Base-by-base conservation (phyloP, 495 filamentous ascomycete genomes). In the Hypoxylon intermedium region DNA sequence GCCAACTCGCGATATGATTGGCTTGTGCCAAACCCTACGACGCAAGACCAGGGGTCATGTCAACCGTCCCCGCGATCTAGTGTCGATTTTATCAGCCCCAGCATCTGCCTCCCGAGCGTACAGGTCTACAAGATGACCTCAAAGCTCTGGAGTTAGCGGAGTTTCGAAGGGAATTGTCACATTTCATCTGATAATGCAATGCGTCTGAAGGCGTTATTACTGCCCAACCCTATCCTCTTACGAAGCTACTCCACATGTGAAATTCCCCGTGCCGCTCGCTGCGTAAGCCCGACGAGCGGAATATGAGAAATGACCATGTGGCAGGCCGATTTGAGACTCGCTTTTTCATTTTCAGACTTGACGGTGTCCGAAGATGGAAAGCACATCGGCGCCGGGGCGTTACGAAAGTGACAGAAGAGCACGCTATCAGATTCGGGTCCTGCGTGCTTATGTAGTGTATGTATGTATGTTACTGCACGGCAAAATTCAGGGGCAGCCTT, bases 11-110 rank as follows among this genome's bases (percentile, higher is more conserved):
- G 38, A 20, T 23, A 44, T 36, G 13, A 65, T 65, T 65, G 56
- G 56, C 37, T 24, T 65, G 62, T 65, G 62, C 33, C 51, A 65
- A 45, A 60, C 47, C 5, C 43, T 20, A 38, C 7, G 38, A 53
- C 48, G 34, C 52, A 65, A 28, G 56, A 60, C 62, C 24, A 57
- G 62, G 62, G 50, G 48, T 60, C 13, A 30, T 52, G 28, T 31
- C 18, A 50, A 40, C 18, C 20, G 51, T 54, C 51, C 55, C 56
- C 56, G 33, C 62, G 51, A 56, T 60, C 52, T 53, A 60, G 50
- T 65, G 36, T 60, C 45, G 62, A 60, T 59, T 59, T 30, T 36
- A 56, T 55, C 55, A 52, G 54, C 54, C 56, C 46, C 56, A 65
- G 55, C 51, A 28, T 45, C 31, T 38, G 18, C 28, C 24, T 45